These are phyloP conservation scores for Fusarium decemcellulare DNA, from an alignment of 2,329 filamentous ascomycete species.

Conservation along the genomic window DNA sequence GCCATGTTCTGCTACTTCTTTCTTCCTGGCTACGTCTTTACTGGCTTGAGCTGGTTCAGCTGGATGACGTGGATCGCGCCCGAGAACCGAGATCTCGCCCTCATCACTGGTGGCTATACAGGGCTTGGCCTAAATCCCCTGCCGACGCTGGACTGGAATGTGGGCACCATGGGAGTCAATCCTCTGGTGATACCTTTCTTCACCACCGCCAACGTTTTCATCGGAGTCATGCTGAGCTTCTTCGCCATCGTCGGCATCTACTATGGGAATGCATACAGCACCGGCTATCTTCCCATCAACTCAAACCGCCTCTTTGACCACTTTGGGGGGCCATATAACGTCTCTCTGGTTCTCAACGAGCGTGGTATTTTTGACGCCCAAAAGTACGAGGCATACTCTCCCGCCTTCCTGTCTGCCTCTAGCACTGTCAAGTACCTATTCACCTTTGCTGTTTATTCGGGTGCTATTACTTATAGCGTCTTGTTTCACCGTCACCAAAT, in stretches of 20 bases:
- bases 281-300: constrained; percentile 57
- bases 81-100: constrained; percentile 53
- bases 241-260: constrained; percentile 50
- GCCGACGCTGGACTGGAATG: constrained; percentile 61
- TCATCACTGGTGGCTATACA: constrained; percentile 54
- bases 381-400: constrained; percentile 59
- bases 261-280: constrained; percentile 53
- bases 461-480: constrained; percentile 56
- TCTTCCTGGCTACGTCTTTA: constrained; percentile 67
- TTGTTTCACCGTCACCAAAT: constrained; percentile 59
- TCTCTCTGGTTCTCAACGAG: constrained; percentile 52
- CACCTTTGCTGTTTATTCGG: constrained; percentile 59
- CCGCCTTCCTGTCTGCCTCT: constrained; percentile 57
- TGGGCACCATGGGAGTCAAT: constrained; percentile 49
- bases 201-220: constrained; percentile 52
- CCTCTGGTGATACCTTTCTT: constrained; percentile 57
- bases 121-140: constrained; percentile 59
- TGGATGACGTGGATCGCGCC: constrained; percentile 70
- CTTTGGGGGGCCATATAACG: constrained; percentile 55
- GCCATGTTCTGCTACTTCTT: constrained; percentile 69
- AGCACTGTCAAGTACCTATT: constrained; percentile 54
- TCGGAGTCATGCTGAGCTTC: constrained; percentile 48
- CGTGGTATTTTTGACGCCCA: constrained; percentile 53
- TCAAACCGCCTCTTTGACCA: constrained; percentile 58
- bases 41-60: constrained; percentile 62